Percentiles rank a stretch among this genome's conserved stretches.
These are phyloP conservation scores for Fusarium concolor DNA, from an alignment of 2,329 filamentous ascomycete genomes.

Conservation along the genomic window DNA sequence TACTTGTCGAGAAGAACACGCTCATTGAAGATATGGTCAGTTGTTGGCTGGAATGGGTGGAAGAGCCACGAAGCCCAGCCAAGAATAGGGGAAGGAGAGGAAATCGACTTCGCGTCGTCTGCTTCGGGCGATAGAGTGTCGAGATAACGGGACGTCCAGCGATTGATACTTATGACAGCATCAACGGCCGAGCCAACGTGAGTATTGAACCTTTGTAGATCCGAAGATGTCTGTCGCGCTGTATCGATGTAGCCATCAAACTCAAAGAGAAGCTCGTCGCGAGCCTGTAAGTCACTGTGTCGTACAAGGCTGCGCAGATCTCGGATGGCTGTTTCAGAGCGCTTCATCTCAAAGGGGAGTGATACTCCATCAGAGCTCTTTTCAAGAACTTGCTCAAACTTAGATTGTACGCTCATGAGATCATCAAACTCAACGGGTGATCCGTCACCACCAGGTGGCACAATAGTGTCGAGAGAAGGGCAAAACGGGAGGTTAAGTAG, in stretches of 20 bases:
- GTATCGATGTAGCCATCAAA: constrained; percentile 81
- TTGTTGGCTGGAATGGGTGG: constrained; percentile 71
- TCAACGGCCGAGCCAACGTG: constrained; percentile 81
- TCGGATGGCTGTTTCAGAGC: constrained; percentile 77
- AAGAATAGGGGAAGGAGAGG: constrained; percentile 48
- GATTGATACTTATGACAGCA: constrained; percentile 78
- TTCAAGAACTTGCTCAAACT: constrained; percentile 80
- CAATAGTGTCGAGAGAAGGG: constrained; percentile 47
- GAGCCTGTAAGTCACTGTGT: constrained; percentile 74
- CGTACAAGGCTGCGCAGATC: constrained; percentile 79
- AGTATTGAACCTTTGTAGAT: constrained; percentile 80
- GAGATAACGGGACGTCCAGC: constrained; percentile 78
- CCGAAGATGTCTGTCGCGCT: constrained; percentile 71
- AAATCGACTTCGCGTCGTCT: constrained; percentile 48
- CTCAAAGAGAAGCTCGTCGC: constrained; percentile 78
- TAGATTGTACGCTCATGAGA: constrained; percentile 78
- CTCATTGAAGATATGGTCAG: constrained; percentile 60
- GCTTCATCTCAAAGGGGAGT: constrained; percentile 82
- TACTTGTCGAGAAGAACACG: constrained; percentile 77
- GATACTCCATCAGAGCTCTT: constrained; percentile 73
- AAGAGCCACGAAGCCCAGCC: constrained; percentile 60
- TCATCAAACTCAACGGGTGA: constrained; percentile 74
- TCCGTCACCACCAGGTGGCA: constrained; percentile 36
- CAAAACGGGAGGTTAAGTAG: constrained; percentile 75
- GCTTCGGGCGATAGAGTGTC: constrained; percentile 65